Conservation (phyloP, 495 filamentous ascomycete species). For the Xylaria palmicola region DNA sequence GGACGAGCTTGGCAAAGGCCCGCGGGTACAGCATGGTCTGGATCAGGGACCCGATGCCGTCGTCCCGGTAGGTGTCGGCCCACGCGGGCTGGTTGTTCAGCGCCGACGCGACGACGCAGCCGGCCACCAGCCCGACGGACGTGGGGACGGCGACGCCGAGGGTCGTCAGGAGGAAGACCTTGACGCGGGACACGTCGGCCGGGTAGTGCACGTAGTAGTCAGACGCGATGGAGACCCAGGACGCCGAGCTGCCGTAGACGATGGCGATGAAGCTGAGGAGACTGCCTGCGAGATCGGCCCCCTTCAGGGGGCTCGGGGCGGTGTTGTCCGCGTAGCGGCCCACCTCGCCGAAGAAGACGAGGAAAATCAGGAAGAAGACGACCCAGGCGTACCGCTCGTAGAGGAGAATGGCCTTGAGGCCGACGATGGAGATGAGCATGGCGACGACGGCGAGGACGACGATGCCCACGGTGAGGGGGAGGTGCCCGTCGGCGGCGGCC, state of each 20-base stretch:
- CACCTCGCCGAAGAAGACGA: constrained; percentile 56
- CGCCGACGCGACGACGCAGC: constrained; percentile 53
- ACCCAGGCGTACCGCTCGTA: constrained; percentile 48
- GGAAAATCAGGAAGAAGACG: constrained; percentile 55
- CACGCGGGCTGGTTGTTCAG: constrained; percentile 49
- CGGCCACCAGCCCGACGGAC: constrained; percentile 54
- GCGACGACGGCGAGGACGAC: constrained; percentile 45
- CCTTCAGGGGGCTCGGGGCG: constrained; percentile 35
- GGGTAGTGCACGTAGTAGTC: constrained; percentile 67
- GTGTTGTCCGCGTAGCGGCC: constrained; percentile 48
- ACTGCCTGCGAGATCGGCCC: constrained; percentile 42
- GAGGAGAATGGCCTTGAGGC: constrained; percentile 43
- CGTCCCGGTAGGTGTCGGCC: constrained; percentile 45
- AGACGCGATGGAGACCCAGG: constrained; percentile 58
- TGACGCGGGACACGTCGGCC: constrained; percentile 46
- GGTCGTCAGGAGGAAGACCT: constrained; percentile 52
- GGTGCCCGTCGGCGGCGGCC: constrained; percentile 47
- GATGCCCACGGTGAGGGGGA: constrained; percentile 48
- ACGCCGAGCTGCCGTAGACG: constrained; percentile 58
- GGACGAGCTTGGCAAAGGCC: constrained; percentile 59
- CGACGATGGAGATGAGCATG: constrained; percentile 46
- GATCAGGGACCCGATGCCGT: constrained; percentile 60
- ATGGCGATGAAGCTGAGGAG: constrained; percentile 55
- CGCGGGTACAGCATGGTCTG: constrained; percentile 52
- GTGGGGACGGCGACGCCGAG: constrained; percentile 53